Base-by-base conservation (phyloP, 1,139 yeast genomes). In the Trichomonascaceae sp. region DNA sequence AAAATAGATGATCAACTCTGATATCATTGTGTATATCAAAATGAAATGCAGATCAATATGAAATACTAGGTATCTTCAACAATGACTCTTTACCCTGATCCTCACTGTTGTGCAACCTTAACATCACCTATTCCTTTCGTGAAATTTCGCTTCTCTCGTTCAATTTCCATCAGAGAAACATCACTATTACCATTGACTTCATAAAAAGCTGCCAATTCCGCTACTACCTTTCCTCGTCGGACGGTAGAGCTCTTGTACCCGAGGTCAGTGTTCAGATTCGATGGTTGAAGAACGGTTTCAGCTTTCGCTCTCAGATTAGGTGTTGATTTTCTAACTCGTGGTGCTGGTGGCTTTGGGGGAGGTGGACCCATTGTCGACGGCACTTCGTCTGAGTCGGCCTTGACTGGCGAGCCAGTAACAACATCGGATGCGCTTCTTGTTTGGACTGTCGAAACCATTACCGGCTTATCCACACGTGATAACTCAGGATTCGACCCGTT, bases 191-290 rank as follows among this genome's bases (percentile, higher is more conserved):
- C 57, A 46, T 58, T 58, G 41, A 66, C 68, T 53, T 68, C 72
- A 51, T 68, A 68, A 38, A 68, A 60, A 47, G 63, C 65, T 2
- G 71, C 69, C 47, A 68, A 57, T 53, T 68, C 69, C 5, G 70
- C 68, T 1, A 68, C 72, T 64, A 64, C 62, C 49, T 65, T 62
- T 19, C 70, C 70, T 3, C 69, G 55, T 18, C 63, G 58, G 2
- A 64, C 61, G 1, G 20, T 22, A 45, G 52, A 36, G 17, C 44
- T 13, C 59, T 58, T 8, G 58, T 50, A 43, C 52, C 53, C 17
- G 59, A 55, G n/a, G 57, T 55, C 6, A 62, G 20, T 39, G 18
- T 27, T 20, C 19, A 52, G 41, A 15, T 54, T 51, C 43, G 57
- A 43, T 39, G 61, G 61, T 39, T 56, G 57, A 15, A 58, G 57